Evolutionary conservation across 2,329 filamentous ascomycete genomes (phyloP).

Genomic region (Neonectria coccinea): DNA sequence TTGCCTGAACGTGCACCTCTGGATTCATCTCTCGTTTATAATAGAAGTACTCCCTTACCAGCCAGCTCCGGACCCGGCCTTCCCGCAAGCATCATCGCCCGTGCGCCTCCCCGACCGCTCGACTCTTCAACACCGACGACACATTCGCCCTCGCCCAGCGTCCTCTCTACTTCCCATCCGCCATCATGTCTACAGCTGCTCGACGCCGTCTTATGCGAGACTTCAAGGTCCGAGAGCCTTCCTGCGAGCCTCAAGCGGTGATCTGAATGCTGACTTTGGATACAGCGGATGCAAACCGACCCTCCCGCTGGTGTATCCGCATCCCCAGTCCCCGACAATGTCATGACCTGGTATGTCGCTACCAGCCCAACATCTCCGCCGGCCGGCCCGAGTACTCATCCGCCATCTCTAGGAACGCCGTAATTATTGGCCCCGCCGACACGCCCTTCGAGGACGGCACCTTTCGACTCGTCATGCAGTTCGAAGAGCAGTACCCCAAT

Average conservation of each 20-base stretch:
- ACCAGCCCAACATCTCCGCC: constrained; percentile 9
- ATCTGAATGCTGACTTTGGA: constrained; percentile 25
- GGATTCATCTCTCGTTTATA: not conserved
- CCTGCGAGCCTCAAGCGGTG: not conserved
- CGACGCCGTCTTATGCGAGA: constrained; percentile 98
- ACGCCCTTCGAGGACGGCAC: constrained; percentile 99
- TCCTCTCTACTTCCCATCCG: constrained; percentile 23
- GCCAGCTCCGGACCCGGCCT: not conserved
- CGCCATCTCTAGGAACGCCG: constrained; percentile 80
- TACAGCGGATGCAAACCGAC: constrained; percentile 97
- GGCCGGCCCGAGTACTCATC: constrained; percentile 34
- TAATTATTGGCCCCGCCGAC: constrained; percentile 96
- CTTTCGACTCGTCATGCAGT: constrained; percentile 98
- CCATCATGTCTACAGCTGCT: constrained; percentile 84
- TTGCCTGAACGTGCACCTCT: constrained; percentile 1
- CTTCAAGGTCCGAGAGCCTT: constrained; percentile 83
- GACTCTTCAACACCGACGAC: constrained; percentile 15
- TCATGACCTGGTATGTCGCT: constrained; percentile 87
- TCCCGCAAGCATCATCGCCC: constrained; percentile 6
- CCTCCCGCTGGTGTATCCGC: constrained; percentile 96
- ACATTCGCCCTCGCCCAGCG: constrained; percentile 6
- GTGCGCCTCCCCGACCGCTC: constrained; percentile 4
- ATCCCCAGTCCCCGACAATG: constrained; percentile 94
- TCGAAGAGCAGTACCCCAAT: constrained; percentile 98
- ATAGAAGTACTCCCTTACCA: constrained; percentile 1